Evolutionary conservation across 2,329 filamentous ascomycete species (phyloP).

Genomic region (Trichoderma lentiforme): DNA sequence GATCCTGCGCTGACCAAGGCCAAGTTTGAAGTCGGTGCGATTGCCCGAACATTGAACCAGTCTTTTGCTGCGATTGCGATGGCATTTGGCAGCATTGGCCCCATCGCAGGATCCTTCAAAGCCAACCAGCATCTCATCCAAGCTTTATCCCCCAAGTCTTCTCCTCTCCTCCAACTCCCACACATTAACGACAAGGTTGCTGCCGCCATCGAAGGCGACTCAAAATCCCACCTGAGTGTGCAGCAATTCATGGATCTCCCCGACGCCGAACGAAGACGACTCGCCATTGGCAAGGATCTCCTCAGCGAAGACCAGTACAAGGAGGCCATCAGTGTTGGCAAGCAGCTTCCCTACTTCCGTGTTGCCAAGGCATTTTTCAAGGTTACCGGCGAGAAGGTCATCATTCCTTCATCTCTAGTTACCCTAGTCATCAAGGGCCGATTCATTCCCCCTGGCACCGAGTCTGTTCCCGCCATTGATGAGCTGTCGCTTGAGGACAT

Average conservation of each 20-base stretch:
- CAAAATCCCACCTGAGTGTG: slow-evolving; percentile 71
- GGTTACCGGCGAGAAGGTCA: slow-evolving; percentile 87
- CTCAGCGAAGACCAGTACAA: slow-evolving; percentile 75
- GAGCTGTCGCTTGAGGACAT: slow-evolving; percentile 82
- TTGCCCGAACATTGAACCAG: slow-evolving; percentile 80
- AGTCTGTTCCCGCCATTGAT: slow-evolving; percentile 69
- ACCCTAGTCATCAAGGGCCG: slow-evolving; percentile 94
- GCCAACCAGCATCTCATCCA: slow-evolving; percentile 86
- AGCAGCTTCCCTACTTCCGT: slow-evolving; percentile 77
- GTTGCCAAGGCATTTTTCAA: slow-evolving; percentile 98
- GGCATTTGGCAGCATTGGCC: slow-evolving; percentile 78
- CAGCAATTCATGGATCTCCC: slow-evolving; percentile 87
- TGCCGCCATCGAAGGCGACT: slow-evolving; percentile 68
- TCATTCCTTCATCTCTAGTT: slow-evolving; percentile 88
- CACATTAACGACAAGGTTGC: slow-evolving; percentile 70
- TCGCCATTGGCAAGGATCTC: slow-evolving; percentile 67
- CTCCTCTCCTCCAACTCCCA: slow-evolving; percentile 88
- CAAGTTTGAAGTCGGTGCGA: slow-evolving; percentile 86
- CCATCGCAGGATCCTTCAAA: slow-evolving; percentile 77
- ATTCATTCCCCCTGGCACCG: slow-evolving; percentile 81
- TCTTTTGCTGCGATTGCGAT: slow-evolving; percentile 84
- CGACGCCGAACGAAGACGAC: slow-evolving; percentile 66
- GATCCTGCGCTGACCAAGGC: slow-evolving; percentile 74
- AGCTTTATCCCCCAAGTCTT: slow-evolving; percentile 76
- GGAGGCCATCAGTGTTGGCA: slow-evolving; percentile 70